Conservation (phyloP, 495 filamentous ascomycete species). For the Penicillium canariense region DNA sequence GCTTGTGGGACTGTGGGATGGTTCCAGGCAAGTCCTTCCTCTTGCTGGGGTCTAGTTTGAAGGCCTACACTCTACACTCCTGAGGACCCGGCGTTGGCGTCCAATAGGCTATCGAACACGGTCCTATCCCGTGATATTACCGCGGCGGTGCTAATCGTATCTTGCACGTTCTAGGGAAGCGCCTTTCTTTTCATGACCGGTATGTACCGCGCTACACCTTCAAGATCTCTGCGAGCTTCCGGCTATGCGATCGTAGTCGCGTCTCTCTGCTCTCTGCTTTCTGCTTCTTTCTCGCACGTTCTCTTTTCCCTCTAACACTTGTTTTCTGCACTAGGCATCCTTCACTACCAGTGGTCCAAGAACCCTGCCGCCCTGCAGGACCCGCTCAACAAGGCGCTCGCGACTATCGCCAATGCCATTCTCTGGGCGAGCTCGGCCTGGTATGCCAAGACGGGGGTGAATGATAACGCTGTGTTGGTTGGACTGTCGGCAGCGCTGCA, state of each 20-base stretch:
- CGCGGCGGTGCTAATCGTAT: no score
- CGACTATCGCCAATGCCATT: slow-evolving; percentile 25
- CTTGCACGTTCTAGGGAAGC: slow-evolving; percentile 31
- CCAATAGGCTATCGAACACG: background rate
- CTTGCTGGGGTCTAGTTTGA: background rate
- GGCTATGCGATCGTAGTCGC: no score
- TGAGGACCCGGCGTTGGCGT: no score
- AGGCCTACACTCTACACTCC: no score
- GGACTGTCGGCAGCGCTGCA: slow-evolving; percentile 30
- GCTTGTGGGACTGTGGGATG: slow-evolving; percentile 30
- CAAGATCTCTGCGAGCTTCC: background rate
- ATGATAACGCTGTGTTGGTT: slow-evolving; percentile 21
- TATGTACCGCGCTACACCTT: slow-evolving; percentile 9
- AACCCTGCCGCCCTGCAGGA: slow-evolving; percentile 25
- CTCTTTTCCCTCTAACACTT: background rate
- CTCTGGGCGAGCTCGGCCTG: slow-evolving; percentile 31
- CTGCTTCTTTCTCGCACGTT: background rate
- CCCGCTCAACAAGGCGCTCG: slow-evolving; percentile 30
- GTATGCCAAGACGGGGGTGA: slow-evolving; percentile 30
- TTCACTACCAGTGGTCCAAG: slow-evolving; percentile 34
- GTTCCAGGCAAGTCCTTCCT: slow-evolving; percentile 26
- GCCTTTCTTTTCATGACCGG: slow-evolving; percentile 27
- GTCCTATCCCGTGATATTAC: background rate
- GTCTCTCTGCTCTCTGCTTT: no score
- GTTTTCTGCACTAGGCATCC: slow-evolving; percentile 17